phyloP scores from a whole-genome alignment of 345 rosid species.

The Aquilaria sinensis region DNA sequence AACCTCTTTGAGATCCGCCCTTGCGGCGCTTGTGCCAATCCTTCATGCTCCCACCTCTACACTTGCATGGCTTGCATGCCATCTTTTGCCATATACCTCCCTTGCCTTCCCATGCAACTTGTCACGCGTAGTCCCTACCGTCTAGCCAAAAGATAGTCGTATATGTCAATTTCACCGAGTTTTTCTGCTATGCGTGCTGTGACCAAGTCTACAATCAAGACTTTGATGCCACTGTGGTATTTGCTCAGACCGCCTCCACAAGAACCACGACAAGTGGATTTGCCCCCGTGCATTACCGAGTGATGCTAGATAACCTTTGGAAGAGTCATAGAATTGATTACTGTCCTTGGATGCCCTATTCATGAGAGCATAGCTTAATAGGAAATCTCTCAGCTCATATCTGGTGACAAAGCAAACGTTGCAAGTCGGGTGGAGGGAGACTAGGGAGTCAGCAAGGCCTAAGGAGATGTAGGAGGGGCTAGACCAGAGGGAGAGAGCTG shows the following conservation, averaged over 20 bases:
- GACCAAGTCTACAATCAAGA: slow-evolving; percentile 54
- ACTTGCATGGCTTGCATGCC: slow-evolving; percentile 53
- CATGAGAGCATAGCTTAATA: slow-evolving; percentile 24
- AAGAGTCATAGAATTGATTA: slow-evolving; percentile 47
- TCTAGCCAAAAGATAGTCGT: slow-evolving; percentile 54
- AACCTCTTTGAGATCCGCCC: slow-evolving; percentile 49
- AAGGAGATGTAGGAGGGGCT: too few relatives aligned
- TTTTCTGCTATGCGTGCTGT: slow-evolving; percentile 49
- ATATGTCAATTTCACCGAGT: slow-evolving; percentile 54
- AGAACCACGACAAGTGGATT: slow-evolving; percentile 8
- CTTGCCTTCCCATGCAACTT: slow-evolving; percentile 36
- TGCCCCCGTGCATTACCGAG: slow-evolving; percentile 10
- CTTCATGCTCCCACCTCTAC: slow-evolving; percentile 36
- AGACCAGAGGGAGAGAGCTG: too few relatives aligned
- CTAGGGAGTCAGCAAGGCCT: too few relatives aligned
- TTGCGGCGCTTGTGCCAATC: slow-evolving; percentile 34
- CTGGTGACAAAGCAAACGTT: too few relatives aligned
- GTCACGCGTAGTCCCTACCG: slow-evolving; percentile 29
- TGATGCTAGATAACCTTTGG: slow-evolving; percentile 31
- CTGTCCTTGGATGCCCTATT: slow-evolving; percentile 42
- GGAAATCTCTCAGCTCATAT: slow-evolving; percentile 18
- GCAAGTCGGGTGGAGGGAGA: too few relatives aligned
- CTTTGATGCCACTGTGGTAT: slow-evolving; percentile 48
- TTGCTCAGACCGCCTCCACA: slow-evolving; percentile 26
- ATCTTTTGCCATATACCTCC: slow-evolving; percentile 42